phyloP scores from a whole-genome alignment of 805 yeast genomes.

The Candida insectalens region DNA sequence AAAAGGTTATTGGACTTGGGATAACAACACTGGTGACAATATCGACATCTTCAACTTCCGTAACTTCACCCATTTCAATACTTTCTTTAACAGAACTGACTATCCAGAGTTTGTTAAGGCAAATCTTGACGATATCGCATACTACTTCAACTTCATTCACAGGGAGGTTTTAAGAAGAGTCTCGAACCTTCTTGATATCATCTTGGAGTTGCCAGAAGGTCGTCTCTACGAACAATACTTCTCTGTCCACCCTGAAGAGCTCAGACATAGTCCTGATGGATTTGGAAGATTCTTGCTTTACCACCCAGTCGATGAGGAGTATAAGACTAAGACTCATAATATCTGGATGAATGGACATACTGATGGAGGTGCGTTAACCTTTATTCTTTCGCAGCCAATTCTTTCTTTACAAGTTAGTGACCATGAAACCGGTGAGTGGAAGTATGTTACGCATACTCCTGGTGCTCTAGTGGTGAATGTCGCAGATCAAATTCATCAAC shows the following conservation, averaged over 20 bases:
- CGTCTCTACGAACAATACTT: conserved; percentile 28
- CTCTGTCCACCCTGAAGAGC: conserved; percentile 13
- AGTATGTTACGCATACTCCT: conserved; percentile 30
- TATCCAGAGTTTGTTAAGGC: conserved; percentile 32
- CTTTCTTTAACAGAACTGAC: conserved; percentile 7
- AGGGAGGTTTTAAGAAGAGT: conserved; percentile 27
- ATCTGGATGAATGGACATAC: conserved; percentile 41
- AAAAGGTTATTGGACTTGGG: conserved; percentile 37
- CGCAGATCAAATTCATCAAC: conserved; percentile 32
- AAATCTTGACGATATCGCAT: conserved; percentile 30
- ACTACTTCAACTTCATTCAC: conserved; percentile 31
- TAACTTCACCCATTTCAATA: conserved; percentile 28
- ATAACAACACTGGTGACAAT: conserved; percentile 32
- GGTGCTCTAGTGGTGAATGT: conserved; percentile 30
- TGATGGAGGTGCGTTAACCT: conserved; percentile 32
- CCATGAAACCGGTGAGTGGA: conserved; percentile 28
- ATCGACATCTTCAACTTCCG: conserved; percentile 35
- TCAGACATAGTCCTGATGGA: conserved; percentile 25
- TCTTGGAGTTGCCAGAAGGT: conserved; percentile 39
- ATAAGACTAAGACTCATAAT: conserved; percentile 23
- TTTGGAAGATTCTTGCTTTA: conserved; percentile 30
- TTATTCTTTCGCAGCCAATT: conserved; percentile 32
- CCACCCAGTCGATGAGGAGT: conserved; percentile 24
- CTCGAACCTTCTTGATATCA: conserved; percentile 31
- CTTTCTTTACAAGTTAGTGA: conserved; percentile 31